Evolutionary conservation across 2,329 filamentous ascomycete genomes (phyloP).

Genomic region (Stagonosporopsis cucurbitacearum): DNA sequence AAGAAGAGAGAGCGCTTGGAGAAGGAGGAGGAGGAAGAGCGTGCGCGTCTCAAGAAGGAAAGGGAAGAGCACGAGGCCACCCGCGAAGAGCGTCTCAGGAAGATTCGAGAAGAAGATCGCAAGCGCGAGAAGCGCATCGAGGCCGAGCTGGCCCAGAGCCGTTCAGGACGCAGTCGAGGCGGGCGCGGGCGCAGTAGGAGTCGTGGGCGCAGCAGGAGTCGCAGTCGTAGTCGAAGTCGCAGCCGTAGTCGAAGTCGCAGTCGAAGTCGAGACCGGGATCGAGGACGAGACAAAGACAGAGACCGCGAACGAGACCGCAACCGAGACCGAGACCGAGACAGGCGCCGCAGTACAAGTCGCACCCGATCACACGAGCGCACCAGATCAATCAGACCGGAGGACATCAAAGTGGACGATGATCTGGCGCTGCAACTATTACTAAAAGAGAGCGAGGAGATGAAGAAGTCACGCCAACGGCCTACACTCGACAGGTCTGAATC

Average conservation of each 20-base stretch:
- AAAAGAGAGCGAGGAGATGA: slow-evolving; percentile 48
- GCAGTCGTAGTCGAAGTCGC: slow-evolving; percentile 28
- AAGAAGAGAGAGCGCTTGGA: slow-evolving; percentile 39
- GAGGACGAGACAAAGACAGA: slow-evolving; percentile 33
- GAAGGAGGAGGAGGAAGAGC: slow-evolving; percentile 60
- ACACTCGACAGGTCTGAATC: slow-evolving; percentile 48
- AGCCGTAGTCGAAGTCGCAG: slow-evolving; percentile 32
- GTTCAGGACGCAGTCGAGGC: slow-evolving; percentile 48
- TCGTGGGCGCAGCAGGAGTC: too few relatives aligned
- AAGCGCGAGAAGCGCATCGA: slow-evolving; percentile 46
- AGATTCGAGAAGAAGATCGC: slow-evolving; percentile 42
- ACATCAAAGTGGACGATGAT: slow-evolving; percentile 50
- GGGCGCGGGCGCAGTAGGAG: slow-evolving; percentile 39
- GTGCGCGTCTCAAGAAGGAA: slow-evolving; percentile 53
- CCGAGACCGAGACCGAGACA: slow-evolving; percentile 32
- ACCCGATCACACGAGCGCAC: slow-evolving; percentile 33
- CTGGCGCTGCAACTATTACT: slow-evolving; percentile 44
- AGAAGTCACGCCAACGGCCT: slow-evolving; percentile 46
- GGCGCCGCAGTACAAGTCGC: slow-evolving; percentile 30
- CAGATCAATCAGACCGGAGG: slow-evolving; percentile 37
- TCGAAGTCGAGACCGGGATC: slow-evolving; percentile 33
- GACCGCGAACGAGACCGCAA: slow-evolving; percentile 31
- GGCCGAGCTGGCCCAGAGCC: slow-evolving; percentile 60
- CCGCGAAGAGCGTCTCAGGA: slow-evolving; percentile 54
- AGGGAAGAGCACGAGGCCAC: slow-evolving; percentile 50